Base-by-base conservation (phyloP, 208 protist species). In the Lotmaria passim region DNA sequence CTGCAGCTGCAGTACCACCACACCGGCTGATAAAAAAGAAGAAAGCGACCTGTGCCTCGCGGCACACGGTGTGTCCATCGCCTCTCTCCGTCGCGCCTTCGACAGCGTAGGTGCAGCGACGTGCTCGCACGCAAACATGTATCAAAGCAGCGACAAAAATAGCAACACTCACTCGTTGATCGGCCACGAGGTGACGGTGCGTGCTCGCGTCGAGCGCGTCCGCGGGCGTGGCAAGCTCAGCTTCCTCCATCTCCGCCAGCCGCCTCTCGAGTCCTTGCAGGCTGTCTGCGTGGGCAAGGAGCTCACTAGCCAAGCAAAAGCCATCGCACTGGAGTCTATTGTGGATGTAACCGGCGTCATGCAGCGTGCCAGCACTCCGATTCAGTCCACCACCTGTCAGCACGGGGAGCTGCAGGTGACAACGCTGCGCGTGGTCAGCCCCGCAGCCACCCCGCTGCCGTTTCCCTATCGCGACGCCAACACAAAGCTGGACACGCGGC, bases 401-500 rank as follows among this genome's bases (percentile, higher is more conserved):
- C 34, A 73, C 39, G 79, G 81, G 41, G 91, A 96, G 77, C 38
- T 96, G 26, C 78, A 84, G 44, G 91, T 84, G 14, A 75, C 67
- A 21, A 30, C 44, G 30, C 56, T 94, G 28, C 44, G 67, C 6
- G 67, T 93, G 30, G 56, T 92, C 23, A 91, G 84, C 46, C 73
- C 82, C 4, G 85, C 79, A 1, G 58, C 51, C 4, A 72, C 85
- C 0, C 80, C 78, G 36, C 80, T 98, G 19, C 97, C 94, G 15
- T 87, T 98, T 46, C 96, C 94, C 21, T 65, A 97, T 19, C 70
- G 80, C 19, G 97, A 98, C 79, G 63, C 75, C 0, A 82, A 84
- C 28, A 79, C 91, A 1, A 92, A 93, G 30, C 85, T 93, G n/a
- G 91, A 98, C 67, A 98, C 85, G 8, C 84, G 98, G 23, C 91